Percentiles rank a stretch among this genome's conserved stretches.
Conservation (phyloP, 768 basidiomycete species). For the Rhodotorula sphaerocarpa region DNA sequence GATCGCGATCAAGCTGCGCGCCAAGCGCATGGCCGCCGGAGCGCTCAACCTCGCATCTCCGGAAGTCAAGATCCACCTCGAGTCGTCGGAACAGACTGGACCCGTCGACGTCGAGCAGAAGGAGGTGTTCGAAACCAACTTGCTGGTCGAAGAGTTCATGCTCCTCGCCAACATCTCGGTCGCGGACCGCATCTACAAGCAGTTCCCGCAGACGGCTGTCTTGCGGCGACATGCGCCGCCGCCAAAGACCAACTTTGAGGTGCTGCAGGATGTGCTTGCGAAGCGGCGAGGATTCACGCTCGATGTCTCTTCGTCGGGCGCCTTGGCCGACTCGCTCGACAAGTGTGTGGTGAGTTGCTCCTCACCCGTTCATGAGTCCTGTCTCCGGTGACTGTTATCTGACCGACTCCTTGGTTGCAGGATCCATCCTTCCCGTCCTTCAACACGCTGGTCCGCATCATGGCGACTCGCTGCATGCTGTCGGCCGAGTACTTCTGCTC, state of each 20-base stretch:
- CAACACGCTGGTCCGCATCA: conserved; percentile 95
- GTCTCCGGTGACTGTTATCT: background rate
- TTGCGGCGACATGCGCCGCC: conserved; percentile 88
- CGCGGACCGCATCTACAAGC: conserved; percentile 80
- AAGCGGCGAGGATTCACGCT: conserved; percentile 74
- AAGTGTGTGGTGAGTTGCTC: conserved; percentile 61
- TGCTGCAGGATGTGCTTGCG: conserved; percentile 77
- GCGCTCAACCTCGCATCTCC: conserved; percentile 96
- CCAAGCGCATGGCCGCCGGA: conserved; percentile 83
- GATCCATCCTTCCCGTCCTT: conserved; percentile 78
- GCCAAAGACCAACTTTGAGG: conserved; percentile 88
- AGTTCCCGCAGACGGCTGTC: conserved; percentile 92
- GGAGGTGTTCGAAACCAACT: conserved; percentile 83
- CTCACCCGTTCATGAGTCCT: too few relatives aligned
- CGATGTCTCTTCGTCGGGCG: conserved; percentile 84
- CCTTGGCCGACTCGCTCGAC: conserved; percentile 80
- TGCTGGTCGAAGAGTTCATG: conserved; percentile 98
- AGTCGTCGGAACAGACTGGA: conserved; percentile 74
- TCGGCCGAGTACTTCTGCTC: conserved; percentile 97
- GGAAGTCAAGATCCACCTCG: conserved; percentile 93
- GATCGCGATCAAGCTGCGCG: conserved; percentile 75
- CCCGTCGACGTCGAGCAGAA: conserved; percentile 70
- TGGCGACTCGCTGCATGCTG: conserved; percentile 98
- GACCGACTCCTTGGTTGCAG: conserved; percentile 44
- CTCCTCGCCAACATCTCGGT: conserved; percentile 93